Percentiles rank a stretch among this genome's conserved stretches.
Evolutionary conservation across 176 grass and related monocot genomes (phyloP).

Genomic region (Aegilops bicornis): DNA sequence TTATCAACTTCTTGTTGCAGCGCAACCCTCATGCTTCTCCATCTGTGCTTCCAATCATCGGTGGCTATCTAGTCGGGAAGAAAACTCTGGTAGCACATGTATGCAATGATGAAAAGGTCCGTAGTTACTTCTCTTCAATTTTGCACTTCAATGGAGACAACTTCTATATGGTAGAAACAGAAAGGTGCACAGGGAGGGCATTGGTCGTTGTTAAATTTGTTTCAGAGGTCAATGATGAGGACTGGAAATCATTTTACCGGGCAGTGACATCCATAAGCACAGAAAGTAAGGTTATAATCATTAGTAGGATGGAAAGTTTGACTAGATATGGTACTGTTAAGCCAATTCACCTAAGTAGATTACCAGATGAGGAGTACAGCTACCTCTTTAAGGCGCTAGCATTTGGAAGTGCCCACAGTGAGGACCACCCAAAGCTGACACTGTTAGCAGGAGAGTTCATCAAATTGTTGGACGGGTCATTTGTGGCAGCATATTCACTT

Average conservation of each 20-base stretch:
- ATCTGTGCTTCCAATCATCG: background rate
- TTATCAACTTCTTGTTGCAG: background rate
- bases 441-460: background rate
- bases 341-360: background rate
- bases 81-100: background rate
- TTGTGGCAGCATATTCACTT: background rate
- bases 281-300: background rate
- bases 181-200: background rate
- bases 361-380: background rate
- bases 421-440: background rate
- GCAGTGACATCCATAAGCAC: background rate
- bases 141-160: background rate
- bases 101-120: constrained; percentile 8
- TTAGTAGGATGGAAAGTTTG: background rate
- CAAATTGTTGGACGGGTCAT: background rate
- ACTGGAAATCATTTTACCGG: background rate
- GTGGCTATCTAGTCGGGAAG: background rate
- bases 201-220: background rate
- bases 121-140: background rate
- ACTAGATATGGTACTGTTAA: background rate
- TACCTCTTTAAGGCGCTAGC: constrained; percentile 1
- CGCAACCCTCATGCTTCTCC: background rate
- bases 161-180: background rate
- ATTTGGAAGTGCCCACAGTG: background rate
- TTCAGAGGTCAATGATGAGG: background rate